These are phyloP conservation scores for Rhynchosporium agropyri DNA, from an alignment of 2,329 filamentous ascomycete species.

Conservation along the genomic window DNA sequence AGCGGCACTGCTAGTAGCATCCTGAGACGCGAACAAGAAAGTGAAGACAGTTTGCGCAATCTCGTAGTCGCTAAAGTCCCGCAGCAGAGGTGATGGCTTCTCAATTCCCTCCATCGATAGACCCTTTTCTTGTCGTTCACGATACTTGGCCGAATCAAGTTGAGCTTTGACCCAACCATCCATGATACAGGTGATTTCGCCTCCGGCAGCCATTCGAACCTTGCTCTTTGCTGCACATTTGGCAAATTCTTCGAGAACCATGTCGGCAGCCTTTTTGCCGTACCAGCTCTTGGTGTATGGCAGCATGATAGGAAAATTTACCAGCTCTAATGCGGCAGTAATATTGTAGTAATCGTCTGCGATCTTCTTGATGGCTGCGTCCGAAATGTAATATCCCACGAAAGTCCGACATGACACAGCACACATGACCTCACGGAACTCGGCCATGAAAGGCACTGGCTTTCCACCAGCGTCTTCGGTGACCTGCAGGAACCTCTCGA, in stretches of 20 bases:
- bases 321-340: conserved; percentile 90
- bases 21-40: conserved; percentile 95
- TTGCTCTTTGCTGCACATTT: conserved; percentile 94
- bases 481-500: conserved; percentile 74
- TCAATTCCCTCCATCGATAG: conserved; percentile 66
- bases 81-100: conserved; percentile 82
- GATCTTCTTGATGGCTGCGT: conserved; percentile 89
- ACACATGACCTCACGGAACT: conserved; percentile 93
- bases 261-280: conserved; percentile 91
- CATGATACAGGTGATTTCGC: conserved; percentile 88
- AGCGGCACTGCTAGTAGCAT: conserved; percentile 89
- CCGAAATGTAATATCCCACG: conserved; percentile 91
- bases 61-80: conserved; percentile 87
- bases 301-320: conserved; percentile 97
- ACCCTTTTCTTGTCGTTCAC: conserved; percentile 75
- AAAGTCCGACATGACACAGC: conserved; percentile 96
- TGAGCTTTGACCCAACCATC: conserved; percentile 92
- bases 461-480: conserved; percentile 73
- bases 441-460: conserved; percentile 83
- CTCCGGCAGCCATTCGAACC: conserved; percentile 86
- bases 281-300: conserved; percentile 97
- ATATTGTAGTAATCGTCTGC: conserved; percentile 97
- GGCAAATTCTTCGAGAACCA: conserved; percentile 86
- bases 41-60: conserved; percentile 94
- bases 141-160: conserved; percentile 81